Base-by-base conservation (phyloP, 176 grass and related monocot genomes). In the Avena atlantica region DNA sequence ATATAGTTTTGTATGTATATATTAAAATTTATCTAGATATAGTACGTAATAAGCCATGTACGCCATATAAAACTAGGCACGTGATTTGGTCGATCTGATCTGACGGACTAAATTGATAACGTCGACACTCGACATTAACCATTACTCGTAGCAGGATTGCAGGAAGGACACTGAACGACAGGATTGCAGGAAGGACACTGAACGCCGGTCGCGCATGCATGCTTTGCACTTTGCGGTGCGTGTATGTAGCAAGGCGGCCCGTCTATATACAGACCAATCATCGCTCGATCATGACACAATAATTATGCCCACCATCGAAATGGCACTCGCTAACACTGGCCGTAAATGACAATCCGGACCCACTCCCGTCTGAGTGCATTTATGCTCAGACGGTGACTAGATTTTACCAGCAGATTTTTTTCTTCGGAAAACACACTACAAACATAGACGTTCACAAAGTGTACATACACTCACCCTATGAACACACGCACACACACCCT, bases 161-260 rank as follows among this genome's bases (percentile, higher is more conserved):
- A 42, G 37, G 69, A 72, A 72, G 69, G 37, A 71, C 69, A 71
- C 69, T 71, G 69, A n/a, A 71, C 69, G 37, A 40, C 36, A 40
- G 37, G 37, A 40, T 40, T 40, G 37, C 37, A 40, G 69, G 37
- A 71, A 71, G 69, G 37, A 72, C 69, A 72, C 69, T 72, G 69
- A 21, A 72, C 69, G 37, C 12, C 37, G 37, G 69, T 72, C 69
- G 69, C 10, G 37, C 19, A 47, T 44, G 37, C 19, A 47, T 44
- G 10, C 17, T 44, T 40, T 45, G 67, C 67, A 44, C 8, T 19
- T 23, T 61, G 59, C 59, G 12, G 59, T 44, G 68, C 67, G 7
- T 40, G 64, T n/a, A 59, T 19, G 14, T 3, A 17, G 14, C 34
- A 36, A 29, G 64, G 13, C 27, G 27, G 63, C 63, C 63, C 25